phyloP scores from a whole-genome alignment of 768 basidiomycete species.

The Boletellus sp. region DNA sequence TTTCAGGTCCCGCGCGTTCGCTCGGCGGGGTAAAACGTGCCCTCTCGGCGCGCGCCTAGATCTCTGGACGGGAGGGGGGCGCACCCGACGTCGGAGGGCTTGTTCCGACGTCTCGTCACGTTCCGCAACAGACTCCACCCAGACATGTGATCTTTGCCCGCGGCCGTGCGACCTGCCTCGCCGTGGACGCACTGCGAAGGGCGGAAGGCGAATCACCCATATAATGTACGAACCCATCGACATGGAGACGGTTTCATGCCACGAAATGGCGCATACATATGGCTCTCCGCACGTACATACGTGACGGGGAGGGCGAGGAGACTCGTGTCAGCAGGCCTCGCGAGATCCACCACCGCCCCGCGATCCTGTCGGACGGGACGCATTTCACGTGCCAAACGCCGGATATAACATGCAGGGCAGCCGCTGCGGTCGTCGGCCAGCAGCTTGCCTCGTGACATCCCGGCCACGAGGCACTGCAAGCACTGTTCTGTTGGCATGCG shows the following conservation, averaged over 20 bases:
- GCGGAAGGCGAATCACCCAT: conserved; percentile 14
- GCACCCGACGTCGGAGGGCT: conserved; percentile 8
- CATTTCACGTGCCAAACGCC: no score
- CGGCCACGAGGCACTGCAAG: conserved; percentile 10
- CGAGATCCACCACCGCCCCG: no score
- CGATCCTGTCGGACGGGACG: no score
- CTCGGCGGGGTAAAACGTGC: conserved; percentile 2
- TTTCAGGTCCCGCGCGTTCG: conserved; percentile 12
- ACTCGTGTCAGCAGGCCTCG: no score
- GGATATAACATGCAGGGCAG: no score
- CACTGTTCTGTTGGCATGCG: background rate
- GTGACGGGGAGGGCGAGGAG: background rate
- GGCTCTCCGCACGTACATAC: background rate
- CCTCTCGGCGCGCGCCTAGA: conserved; percentile 14
- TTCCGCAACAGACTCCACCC: background rate
- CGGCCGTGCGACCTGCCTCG: conserved; percentile 10
- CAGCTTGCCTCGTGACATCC: conserved; percentile 2
- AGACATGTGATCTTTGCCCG: background rate
- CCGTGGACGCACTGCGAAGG: conserved; percentile 4
- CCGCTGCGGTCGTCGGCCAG: conserved; percentile 5
- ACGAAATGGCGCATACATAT: conserved; percentile 4
- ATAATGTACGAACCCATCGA: conserved; percentile 1
- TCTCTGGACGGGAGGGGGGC: conserved; percentile 21
- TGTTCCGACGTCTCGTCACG: conserved; percentile 13
- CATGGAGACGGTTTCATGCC: conserved; percentile 17